Base-by-base conservation (phyloP, 495 filamentous ascomycete species). In the Neurospora africana region DNA sequence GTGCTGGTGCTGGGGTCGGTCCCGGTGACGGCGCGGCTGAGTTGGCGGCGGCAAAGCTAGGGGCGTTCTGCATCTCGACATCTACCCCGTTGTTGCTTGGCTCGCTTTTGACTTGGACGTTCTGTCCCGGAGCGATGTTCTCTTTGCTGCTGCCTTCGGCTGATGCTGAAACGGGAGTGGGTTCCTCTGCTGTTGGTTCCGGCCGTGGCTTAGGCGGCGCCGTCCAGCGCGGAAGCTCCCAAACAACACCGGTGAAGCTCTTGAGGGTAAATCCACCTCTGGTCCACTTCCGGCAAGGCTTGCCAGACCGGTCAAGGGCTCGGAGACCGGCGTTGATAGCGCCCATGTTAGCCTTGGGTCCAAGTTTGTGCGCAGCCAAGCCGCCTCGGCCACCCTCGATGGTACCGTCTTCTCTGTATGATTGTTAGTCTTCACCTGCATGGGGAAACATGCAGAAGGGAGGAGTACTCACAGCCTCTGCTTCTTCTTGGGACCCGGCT, bases 271-370 rank as follows among this genome's bases (percentile, higher is more conserved):
- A 89, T 33, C 89, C 88, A 69, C 92, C 92, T 79, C 89, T 92
- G 75, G 89, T 83, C 95, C 95, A 99, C 78, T 90, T 94, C 72
- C 96, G 91, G 78, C 95, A 98, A 3, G 95, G 93, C 72, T 94
- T 90, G 67, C 94, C 93, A 1, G 89, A 91, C 44, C 95, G 90
- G 80, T 99, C 95, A 58, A 99, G 89, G 5, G 95, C 96, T 68
- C 95, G 92, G 39, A 99, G 89, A 70, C 93, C 92, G 68, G 96
- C 95, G 78, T 99, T 99, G 85, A 99, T 99, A 71, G 95, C 95
- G 71, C 95, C 95, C 76, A 95, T 93, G 81, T 98, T 99, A 58
- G 95, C 95, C 83, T 98, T 99, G 69, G 95, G 95, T 13, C 95
- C 95, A 27, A 98, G 91, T 79, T 95, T 96, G 77, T 93, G 92